These are phyloP conservation scores for Vanrija humicola DNA, from an alignment of 1,284 basidiomycete genomes.

Conservation along the genomic window DNA sequence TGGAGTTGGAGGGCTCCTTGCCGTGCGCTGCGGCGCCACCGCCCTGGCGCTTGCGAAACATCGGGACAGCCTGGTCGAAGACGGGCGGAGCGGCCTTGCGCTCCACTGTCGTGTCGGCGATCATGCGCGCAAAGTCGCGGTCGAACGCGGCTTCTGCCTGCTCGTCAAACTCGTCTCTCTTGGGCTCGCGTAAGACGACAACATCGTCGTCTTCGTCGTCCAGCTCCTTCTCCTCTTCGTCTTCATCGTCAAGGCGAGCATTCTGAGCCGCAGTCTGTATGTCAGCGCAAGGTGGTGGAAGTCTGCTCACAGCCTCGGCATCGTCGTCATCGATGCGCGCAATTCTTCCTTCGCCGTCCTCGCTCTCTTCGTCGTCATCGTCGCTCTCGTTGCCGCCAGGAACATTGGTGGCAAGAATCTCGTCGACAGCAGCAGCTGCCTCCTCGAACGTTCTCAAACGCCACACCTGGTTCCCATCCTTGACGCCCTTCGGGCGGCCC, in stretches of 20 bases:
- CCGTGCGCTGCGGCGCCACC: conserved; percentile 7
- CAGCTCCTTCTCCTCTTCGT: conserved; percentile 49
- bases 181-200: conserved; percentile 53
- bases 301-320: conserved; percentile 11
- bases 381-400: conserved; percentile 50
- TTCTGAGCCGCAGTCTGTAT: not conserved
- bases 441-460: conserved; percentile 73
- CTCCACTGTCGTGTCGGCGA: conserved; percentile 77
- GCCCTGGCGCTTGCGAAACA: conserved; percentile 63
- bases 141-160: conserved; percentile 91
- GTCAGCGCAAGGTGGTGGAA: not conserved
- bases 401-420: conserved; percentile 66
- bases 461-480: conserved; percentile 24
- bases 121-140: conserved; percentile 91
- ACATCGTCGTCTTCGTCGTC: conserved; percentile 57
- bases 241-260: conserved; percentile 11
- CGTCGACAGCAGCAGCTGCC: conserved; percentile 80
- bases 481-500: conserved; percentile 37
- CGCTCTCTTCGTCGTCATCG: conserved; percentile 17
- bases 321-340: conserved; percentile 8
- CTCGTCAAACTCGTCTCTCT: conserved; percentile 53
- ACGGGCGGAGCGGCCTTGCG: conserved; percentile 74
- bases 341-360: not conserved
- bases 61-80: conserved; percentile 73
- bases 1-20: conserved; percentile 15